These are phyloP conservation scores for Salix caprea DNA, from an alignment of 345 rosid species.

Conservation along the genomic window DNA sequence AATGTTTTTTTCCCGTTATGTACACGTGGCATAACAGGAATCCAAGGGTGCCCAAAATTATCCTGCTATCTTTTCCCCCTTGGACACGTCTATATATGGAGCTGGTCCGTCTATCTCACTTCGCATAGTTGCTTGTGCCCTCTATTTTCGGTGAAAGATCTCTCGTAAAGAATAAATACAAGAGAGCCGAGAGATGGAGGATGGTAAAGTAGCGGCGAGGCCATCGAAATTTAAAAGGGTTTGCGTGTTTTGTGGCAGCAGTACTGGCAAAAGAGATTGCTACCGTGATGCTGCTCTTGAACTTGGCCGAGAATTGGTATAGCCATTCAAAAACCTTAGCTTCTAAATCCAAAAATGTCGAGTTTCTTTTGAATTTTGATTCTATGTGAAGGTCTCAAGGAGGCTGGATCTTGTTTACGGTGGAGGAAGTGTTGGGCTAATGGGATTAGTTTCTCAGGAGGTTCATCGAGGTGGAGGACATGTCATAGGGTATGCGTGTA, in stretches of 20 bases:
- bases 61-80: neutral
- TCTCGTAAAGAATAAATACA: neutral
- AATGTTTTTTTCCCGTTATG: neutral
- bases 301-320: slow-evolving; percentile 75
- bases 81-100: slow-evolving; percentile 22
- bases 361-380: neutral
- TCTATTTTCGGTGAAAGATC: neutral
- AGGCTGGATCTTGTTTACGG: slow-evolving; percentile 66
- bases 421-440: slow-evolving; percentile 68
- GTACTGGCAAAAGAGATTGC: slow-evolving; percentile 61
- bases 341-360: neutral
- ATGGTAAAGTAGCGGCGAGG: slow-evolving; percentile 13
- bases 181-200: slow-evolving; percentile 20
- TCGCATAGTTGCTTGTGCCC: slow-evolving; percentile 7
- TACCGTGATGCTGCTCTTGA: slow-evolving; percentile 79
- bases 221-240: slow-evolving; percentile 79
- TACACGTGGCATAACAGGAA: slow-evolving; percentile 34
- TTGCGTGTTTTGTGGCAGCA: slow-evolving; percentile 93
- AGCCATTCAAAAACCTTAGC: neutral
- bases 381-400: slow-evolving; percentile 40
- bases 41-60: slow-evolving; percentile 10
- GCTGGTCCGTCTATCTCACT: slow-evolving; percentile 14
- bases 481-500: slow-evolving; percentile 50
- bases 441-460: slow-evolving; percentile 67
- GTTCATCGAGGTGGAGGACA: slow-evolving; percentile 65